phyloP scores from a whole-genome alignment of 306 rosid species.

The Sphenostylis stenocarpa region DNA sequence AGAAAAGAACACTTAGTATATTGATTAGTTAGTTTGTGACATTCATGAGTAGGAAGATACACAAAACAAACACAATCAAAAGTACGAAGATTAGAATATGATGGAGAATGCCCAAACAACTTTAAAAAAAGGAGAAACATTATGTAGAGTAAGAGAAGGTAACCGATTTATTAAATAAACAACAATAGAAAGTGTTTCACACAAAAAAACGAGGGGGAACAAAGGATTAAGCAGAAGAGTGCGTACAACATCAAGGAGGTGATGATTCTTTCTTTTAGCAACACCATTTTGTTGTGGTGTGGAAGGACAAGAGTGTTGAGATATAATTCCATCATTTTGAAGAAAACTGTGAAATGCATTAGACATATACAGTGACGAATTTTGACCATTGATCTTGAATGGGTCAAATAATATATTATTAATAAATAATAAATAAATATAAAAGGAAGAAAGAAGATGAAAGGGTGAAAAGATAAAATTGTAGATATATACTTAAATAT shows the following conservation, averaged over 20 bases:
- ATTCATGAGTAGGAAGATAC: neutral
- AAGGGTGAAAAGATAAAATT: too few relatives aligned
- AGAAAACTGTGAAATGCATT: neutral
- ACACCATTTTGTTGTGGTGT: neutral
- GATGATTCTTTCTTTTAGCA: too few relatives aligned
- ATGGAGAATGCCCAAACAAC: neutral
- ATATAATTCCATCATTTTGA: neutral
- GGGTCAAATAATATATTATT: too few relatives aligned
- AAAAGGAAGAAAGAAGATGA: too few relatives aligned
- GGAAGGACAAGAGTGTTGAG: neutral
- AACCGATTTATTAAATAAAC: neutral
- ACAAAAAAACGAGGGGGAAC: neutral
- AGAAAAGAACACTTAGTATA: neutral
- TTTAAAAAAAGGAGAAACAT: neutral
- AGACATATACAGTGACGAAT: too few relatives aligned
- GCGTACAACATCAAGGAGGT: too few relatives aligned
- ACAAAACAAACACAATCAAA: too few relatives aligned
- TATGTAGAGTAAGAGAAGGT: neutral
- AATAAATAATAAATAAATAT: too few relatives aligned
- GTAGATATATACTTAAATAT: too few relatives aligned
- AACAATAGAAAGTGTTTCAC: neutral
- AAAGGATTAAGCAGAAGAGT: neutral
- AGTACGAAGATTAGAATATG: neutral
- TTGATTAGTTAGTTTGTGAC: too few relatives aligned
- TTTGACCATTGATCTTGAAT: too few relatives aligned